Conservation (phyloP, 345 rosid species). For the Rhodomyrtus tomentosa region DNA sequence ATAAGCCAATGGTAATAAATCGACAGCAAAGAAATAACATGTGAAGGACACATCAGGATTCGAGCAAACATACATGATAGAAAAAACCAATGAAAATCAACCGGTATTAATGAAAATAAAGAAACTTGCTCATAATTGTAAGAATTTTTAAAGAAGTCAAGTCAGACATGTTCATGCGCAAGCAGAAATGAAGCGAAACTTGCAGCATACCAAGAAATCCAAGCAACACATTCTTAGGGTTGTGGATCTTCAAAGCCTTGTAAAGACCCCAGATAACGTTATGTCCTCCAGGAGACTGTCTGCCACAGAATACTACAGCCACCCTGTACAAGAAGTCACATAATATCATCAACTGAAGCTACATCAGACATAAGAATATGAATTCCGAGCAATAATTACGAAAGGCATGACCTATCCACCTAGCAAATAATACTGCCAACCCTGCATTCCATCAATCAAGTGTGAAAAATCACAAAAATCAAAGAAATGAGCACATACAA, state of each 20-base stretch:
- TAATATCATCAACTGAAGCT: not conserved
- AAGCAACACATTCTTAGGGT: slow-evolving; percentile 53
- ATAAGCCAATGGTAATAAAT: not conserved
- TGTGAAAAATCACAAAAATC: not conserved
- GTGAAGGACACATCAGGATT: not conserved
- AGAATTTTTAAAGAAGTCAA: not conserved
- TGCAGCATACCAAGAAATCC: slow-evolving; percentile 73
- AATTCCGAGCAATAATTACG: not conserved
- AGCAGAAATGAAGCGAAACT: not conserved
- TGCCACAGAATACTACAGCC: slow-evolving; percentile 86
- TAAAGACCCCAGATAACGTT: slow-evolving; percentile 93
- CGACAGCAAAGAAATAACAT: not conserved
- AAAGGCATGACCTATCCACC: not conserved
- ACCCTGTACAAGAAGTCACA: slow-evolving; percentile 38
- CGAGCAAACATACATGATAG: not conserved
- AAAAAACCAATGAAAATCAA: not conserved
- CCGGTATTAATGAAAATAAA: not conserved
- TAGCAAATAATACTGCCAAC: not conserved
- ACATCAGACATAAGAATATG: rapidly evolving
- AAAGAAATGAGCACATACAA: not conserved
- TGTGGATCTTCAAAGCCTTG: slow-evolving; percentile 74
- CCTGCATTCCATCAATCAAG: not conserved
- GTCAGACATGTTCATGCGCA: not conserved
- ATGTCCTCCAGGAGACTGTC: slow-evolving; percentile 99
- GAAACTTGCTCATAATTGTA: not conserved